Conservation (phyloP, 2,329 filamentous ascomycete species). For the Pseudocercospora eumusae region DNA sequence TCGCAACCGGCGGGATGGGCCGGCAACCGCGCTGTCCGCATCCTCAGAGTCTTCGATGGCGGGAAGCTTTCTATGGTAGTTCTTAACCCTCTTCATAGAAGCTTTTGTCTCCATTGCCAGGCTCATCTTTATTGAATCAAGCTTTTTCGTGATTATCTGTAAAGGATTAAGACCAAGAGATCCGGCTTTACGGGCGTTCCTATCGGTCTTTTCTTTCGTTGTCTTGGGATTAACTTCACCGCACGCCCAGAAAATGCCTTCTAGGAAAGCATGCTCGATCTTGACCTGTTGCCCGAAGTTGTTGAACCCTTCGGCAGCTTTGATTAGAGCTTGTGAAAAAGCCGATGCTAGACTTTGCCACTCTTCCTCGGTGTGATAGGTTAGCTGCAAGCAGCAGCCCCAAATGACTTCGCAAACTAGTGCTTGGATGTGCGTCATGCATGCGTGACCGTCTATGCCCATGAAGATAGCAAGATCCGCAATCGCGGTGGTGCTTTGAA, state of each 20-base stretch:
- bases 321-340: slow-evolving; percentile 3
- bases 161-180: slow-evolving; percentile 3
- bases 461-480: slow-evolving; percentile 2
- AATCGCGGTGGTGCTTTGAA: background rate
- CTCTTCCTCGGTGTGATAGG: background rate
- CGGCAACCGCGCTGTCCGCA: no score
- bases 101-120: no score
- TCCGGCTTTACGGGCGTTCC: background rate
- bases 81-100: no score
- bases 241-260: slow-evolving; percentile 7
- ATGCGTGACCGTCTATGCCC: background rate
- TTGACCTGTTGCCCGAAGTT: background rate
- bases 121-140: no score
- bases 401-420: slow-evolving; percentile 5
- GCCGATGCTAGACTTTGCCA: background rate
- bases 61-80: no score
- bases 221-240: slow-evolving; percentile 1
- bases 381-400: slow-evolving; percentile 1
- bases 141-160: background rate
- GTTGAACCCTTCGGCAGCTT: background rate
- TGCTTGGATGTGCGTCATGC: background rate
- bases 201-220: background rate
- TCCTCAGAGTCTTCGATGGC: no score
- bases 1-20: no score
- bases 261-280: slow-evolving; percentile 5